phyloP scores from a whole-genome alignment of 2,329 filamentous ascomycete genomes.

The Diplodia seriata region DNA sequence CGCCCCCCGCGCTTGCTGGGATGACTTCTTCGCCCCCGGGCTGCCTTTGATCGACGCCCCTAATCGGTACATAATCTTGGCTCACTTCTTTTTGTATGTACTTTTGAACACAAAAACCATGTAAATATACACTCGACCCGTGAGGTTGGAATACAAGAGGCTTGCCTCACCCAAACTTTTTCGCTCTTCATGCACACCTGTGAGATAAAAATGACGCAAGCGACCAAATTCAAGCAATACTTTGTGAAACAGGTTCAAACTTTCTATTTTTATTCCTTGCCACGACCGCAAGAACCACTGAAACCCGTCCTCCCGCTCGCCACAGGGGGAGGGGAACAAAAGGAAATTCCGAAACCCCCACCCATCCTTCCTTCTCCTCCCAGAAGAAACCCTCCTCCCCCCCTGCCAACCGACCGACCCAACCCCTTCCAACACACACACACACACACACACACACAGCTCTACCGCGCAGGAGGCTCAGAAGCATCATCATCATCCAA shows the following conservation, averaged over 20 bases:
- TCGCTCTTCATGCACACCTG: background rate
- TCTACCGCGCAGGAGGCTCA: no score
- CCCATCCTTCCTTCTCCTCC: no score
- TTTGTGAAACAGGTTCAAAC: background rate
- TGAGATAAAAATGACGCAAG: background rate
- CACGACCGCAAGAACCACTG: no score
- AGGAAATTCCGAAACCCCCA: no score
- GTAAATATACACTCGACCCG: constrained; percentile 6
- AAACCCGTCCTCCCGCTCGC: no score
- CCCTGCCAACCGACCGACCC: no score
- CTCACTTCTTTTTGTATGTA: constrained; percentile 23
- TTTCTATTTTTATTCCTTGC: no score
- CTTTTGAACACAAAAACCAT: background rate
- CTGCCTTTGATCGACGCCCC: background rate
- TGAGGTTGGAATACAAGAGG: constrained; percentile 10
- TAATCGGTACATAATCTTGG: constrained; percentile 8
- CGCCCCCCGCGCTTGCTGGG: background rate
- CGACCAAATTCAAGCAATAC: background rate
- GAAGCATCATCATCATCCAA: background rate
- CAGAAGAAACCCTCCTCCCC: no score
- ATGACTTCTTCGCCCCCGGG: background rate
- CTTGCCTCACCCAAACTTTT: background rate
- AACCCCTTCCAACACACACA: no score
- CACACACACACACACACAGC: no score
- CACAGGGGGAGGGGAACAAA: no score